Base-by-base conservation (phyloP, 225 moss, liverwort and hornwort species). In the Lunularia cruciata region DNA sequence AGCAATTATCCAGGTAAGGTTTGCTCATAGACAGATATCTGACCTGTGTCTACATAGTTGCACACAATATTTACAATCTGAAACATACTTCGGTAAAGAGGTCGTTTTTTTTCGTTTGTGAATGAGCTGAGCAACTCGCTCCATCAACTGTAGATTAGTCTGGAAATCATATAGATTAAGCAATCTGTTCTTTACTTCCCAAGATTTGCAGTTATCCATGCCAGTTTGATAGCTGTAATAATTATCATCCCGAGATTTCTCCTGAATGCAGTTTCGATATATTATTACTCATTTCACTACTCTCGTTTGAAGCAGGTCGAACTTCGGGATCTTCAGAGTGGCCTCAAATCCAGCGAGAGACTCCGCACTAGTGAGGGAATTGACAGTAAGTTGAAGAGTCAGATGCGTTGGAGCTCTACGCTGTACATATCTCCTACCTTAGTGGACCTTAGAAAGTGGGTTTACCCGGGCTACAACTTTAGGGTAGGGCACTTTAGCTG, bases 311-410 rank as follows among this genome's bases (percentile, higher is more conserved):
- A 73, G 65, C 82, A 95, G 95, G 95, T 91, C 76, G 96, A 98
- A 80, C 68, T 98, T 23, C 92, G 96, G 33, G 96, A 98, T 70
- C 85, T 98, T 60, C 90, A 87, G 49, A 93, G 78, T 74, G 90
- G 93, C 47, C 77, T 98, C 45, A 98, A 98, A 80, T 88, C 85
- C 73, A 98, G 74, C 49, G 89, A 93, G 77, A 90, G 96, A 73
- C 87, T 98, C 60, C 93, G 96, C 63, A 98, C 96, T 26, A 89
- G 90, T 63, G 96, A 98, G 83, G 86, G 84, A 23, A 85, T 98
- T 51, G 96, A 98, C 80, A 93, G 95, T 95, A 86, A 35, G 89
- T 82, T 31, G 60, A 40, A 26, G 61, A 61, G 39, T 14, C 23
- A 23, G 37, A 35, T 16, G 13, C 27, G 7, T 38, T 60, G 20